phyloP scores from a whole-genome alignment of 2,329 filamentous ascomycete species.

The Penicillium sp. region DNA sequence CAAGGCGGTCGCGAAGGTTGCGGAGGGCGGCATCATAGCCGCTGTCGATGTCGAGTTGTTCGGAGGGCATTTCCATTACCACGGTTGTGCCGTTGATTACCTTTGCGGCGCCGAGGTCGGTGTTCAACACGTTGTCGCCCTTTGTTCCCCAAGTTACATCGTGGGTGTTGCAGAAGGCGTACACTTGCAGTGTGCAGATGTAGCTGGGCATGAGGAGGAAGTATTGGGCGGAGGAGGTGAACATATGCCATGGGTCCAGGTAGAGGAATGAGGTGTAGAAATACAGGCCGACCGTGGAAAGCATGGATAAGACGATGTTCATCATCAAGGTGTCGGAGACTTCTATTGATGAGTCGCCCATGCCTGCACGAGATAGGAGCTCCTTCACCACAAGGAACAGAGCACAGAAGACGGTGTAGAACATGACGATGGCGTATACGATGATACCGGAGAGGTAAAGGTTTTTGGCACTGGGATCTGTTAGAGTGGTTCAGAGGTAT shows the following conservation, averaged over 20 bases:
- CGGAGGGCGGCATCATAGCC: slow-evolving; percentile 96
- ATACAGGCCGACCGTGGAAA: slow-evolving; percentile 88
- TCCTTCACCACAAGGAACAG: slow-evolving; percentile 88
- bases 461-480: slow-evolving; percentile 62
- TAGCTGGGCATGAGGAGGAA: slow-evolving; percentile 89
- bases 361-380: slow-evolving; percentile 54
- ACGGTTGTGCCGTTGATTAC: slow-evolving; percentile 75
- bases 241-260: slow-evolving; percentile 98
- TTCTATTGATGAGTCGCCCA: slow-evolving; percentile 44
- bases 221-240: slow-evolving; percentile 87
- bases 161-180: slow-evolving; percentile 98
- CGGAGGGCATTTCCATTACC: slow-evolving; percentile 94
- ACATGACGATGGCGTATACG: slow-evolving; percentile 91
- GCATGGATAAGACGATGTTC: slow-evolving; percentile 86
- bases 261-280: slow-evolving; percentile 96
- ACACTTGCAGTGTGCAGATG: slow-evolving; percentile 96
- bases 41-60: slow-evolving; percentile 96
- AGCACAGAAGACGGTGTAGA: slow-evolving; percentile 85
- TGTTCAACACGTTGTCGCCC: slow-evolving; percentile 92
- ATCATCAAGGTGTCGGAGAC: slow-evolving; percentile 90
- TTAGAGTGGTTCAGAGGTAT: slow-evolving; percentile 5
- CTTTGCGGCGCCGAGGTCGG: slow-evolving; percentile 83
- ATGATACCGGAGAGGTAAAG: slow-evolving; percentile 87
- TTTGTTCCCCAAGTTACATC: slow-evolving; percentile 99
- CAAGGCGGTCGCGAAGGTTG: slow-evolving; percentile 89